phyloP scores from a whole-genome alignment of 176 grass and related monocot genomes.

The Aegilops sharonensis region DNA sequence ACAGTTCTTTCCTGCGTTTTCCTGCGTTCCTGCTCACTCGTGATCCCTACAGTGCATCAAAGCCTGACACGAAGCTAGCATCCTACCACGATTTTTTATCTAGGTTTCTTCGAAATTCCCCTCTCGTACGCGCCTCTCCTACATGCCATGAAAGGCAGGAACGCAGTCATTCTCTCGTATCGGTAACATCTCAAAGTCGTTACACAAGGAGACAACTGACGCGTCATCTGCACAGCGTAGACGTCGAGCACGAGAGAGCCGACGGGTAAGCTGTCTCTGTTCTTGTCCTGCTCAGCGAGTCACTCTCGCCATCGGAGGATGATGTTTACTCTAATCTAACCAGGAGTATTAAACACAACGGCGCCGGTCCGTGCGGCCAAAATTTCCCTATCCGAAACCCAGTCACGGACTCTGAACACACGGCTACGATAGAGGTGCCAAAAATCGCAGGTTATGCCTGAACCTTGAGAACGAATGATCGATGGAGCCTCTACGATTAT shows the following conservation, averaged over 20 bases:
- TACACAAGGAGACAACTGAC: neutral
- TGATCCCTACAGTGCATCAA: neutral
- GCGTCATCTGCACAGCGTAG: neutral
- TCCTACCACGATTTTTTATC: neutral
- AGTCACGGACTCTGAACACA: neutral
- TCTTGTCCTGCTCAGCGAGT: neutral
- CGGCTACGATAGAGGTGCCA: neutral
- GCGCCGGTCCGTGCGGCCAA: neutral
- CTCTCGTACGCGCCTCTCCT: neutral
- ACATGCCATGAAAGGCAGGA: neutral
- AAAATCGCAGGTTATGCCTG: neutral
- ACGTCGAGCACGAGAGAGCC: neutral
- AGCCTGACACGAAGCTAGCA: neutral
- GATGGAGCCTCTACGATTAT: constrained; percentile 20
- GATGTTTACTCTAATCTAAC: neutral
- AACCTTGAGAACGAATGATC: neutral
- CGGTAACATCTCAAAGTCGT: constrained; percentile 11
- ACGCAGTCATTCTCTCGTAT: constrained; percentile 3
- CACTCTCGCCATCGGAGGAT: neutral
- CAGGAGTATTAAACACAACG: neutral
- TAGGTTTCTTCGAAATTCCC: neutral
- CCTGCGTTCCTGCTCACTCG: neutral
- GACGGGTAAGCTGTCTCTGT: constrained; percentile 24
- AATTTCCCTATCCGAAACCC: neutral
- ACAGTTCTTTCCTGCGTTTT: neutral